phyloP scores from a whole-genome alignment of 2,329 filamentous ascomycete species.

The Aureobasidium sp. region DNA sequence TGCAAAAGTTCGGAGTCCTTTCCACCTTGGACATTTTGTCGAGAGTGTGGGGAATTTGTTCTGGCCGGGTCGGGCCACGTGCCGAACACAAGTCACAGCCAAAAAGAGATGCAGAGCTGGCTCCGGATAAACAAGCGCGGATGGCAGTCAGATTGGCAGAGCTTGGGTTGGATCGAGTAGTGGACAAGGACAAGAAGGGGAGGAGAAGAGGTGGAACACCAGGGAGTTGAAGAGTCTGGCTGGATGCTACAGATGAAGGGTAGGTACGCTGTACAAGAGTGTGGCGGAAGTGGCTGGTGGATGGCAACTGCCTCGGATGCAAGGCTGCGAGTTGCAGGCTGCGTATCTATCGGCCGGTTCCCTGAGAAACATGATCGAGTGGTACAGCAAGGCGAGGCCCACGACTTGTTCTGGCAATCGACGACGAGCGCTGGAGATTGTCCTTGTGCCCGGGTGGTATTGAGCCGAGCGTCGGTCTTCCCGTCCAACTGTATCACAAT shows the following conservation, averaged over 20 bases:
- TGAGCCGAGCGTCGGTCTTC: background rate
- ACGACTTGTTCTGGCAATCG: background rate
- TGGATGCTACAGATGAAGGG: background rate
- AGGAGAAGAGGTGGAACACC: background rate
- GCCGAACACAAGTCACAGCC: background rate
- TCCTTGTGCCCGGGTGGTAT: background rate
- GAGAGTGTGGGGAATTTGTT: background rate
- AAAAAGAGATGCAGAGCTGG: background rate
- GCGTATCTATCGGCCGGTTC: background rate
- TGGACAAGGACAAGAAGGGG: background rate
- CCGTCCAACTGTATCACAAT: background rate
- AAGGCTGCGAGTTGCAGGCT: background rate
- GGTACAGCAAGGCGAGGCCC: background rate
- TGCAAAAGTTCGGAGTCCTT: too few species aligned
- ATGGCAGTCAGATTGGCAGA: background rate
- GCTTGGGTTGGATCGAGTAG: background rate
- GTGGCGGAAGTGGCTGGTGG: background rate
- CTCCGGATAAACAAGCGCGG: too few species aligned
- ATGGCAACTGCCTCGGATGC: background rate
- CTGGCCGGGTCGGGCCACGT: background rate
- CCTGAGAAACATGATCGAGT: background rate
- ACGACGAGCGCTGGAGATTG: background rate
- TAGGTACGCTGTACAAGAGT: background rate
- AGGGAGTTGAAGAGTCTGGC: background rate
- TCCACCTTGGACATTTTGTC: too few species aligned